phyloP scores from a whole-genome alignment of 768 basidiomycete genomes.

The Podaxis sp. region DNA sequence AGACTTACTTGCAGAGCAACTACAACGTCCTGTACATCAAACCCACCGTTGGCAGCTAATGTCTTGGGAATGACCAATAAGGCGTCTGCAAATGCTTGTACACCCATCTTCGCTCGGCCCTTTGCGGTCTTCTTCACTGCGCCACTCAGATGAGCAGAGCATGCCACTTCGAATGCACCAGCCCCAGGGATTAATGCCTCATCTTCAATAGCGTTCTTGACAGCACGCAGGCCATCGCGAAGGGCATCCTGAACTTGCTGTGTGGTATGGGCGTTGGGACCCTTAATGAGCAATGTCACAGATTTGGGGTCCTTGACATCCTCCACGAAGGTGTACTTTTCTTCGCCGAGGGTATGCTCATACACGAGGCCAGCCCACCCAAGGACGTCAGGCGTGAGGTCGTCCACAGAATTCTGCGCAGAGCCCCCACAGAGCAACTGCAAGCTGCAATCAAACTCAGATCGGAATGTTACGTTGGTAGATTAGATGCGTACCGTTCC shows the following conservation, averaged over 20 bases:
- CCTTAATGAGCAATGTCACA: constrained; percentile 96
- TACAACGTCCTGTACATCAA: constrained; percentile 94
- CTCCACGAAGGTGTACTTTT: constrained; percentile 97
- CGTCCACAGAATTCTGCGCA: constrained; percentile 98
- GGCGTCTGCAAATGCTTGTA: constrained; percentile 96
- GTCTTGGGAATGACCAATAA: constrained; percentile 95
- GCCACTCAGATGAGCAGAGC: constrained; percentile 79
- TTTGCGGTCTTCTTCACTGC: constrained; percentile 83
- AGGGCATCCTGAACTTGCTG: constrained; percentile 98
- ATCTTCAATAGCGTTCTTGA: constrained; percentile 97
- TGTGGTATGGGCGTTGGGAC: constrained; percentile 94
- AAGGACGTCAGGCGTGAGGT: constrained; percentile 85
- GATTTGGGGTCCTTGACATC: constrained; percentile 94
- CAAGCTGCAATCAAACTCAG: constrained; percentile 46
- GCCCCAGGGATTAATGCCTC: constrained; percentile 89
- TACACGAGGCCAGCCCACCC: constrained; percentile 99
- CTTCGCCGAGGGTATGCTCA: constrained; percentile 98
- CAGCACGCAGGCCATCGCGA: constrained; percentile 92
- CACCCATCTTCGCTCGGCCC: constrained; percentile 95
- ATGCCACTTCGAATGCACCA: constrained; percentile 95
- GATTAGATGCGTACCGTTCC: constrained; percentile 69
- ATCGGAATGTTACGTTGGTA: constrained; percentile 8
- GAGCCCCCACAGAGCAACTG: constrained; percentile 93
- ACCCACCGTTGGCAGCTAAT: constrained; percentile 92
- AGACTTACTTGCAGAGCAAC: constrained; percentile 78